phyloP scores from a whole-genome alignment of 257 asterid species.

The Forsythia suspensa region DNA sequence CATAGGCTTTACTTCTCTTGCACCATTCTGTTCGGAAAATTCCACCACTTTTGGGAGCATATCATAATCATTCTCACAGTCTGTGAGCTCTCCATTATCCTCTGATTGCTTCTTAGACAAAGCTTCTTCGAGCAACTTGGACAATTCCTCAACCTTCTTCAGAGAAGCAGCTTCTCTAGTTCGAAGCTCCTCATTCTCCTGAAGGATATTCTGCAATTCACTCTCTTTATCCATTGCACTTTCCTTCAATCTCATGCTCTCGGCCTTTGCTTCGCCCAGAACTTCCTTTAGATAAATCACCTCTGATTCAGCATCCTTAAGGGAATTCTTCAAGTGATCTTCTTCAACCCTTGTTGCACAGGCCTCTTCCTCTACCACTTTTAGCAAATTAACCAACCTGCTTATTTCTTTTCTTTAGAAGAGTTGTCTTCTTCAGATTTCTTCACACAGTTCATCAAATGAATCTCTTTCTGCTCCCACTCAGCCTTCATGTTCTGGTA shows the following conservation, averaged over 20 bases:
- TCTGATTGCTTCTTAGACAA: slow-evolving; percentile 46
- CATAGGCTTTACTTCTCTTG: slow-evolving; percentile 49
- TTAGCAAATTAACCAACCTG: slow-evolving; percentile 56
- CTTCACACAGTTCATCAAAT: slow-evolving; percentile 48
- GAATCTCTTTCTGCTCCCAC: slow-evolving; percentile 82
- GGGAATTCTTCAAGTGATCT: slow-evolving; percentile 48
- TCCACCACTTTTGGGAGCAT: slow-evolving; percentile 89
- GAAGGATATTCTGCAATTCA: slow-evolving; percentile 61
- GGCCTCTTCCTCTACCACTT: slow-evolving; percentile 62
- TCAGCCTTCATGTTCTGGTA: slow-evolving; percentile 48
- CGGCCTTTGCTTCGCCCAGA: slow-evolving; percentile 77
- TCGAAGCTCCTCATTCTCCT: slow-evolving; percentile 69
- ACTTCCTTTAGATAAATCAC: slow-evolving; percentile 68
- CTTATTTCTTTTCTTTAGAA: slow-evolving; percentile 58
- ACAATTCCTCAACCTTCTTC: slow-evolving; percentile 60
- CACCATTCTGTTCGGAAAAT: slow-evolving; percentile 86
- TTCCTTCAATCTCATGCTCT: slow-evolving; percentile 83
- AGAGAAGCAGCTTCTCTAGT: slow-evolving; percentile 55
- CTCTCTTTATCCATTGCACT: slow-evolving; percentile 72
- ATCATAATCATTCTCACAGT: slow-evolving; percentile 76
- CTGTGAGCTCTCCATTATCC: slow-evolving; percentile 66
- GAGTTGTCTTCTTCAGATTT: slow-evolving; percentile 58
- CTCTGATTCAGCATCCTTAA: slow-evolving; percentile 71
- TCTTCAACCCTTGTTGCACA: slow-evolving; percentile 59
- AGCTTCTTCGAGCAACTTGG: slow-evolving; percentile 77